Percentiles rank a stretch among this genome's conserved stretches.
Evolutionary conservation across 2,329 filamentous ascomycete genomes (phyloP).

Genomic region (Diaporthe citriasiana): DNA sequence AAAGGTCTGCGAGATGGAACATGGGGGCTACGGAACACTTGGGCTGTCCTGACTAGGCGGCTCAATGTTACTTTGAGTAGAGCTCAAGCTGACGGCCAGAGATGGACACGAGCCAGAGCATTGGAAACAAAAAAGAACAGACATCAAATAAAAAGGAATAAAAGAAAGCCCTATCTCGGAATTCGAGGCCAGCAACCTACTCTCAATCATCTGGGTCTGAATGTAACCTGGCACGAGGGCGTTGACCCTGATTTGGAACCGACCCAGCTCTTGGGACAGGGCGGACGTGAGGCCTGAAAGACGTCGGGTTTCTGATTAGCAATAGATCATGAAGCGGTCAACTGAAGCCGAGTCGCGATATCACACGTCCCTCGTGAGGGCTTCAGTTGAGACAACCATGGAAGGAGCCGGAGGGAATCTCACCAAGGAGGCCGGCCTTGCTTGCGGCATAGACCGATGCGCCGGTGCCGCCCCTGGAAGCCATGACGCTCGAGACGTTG

Average conservation of each 20-base stretch:
- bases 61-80: slow-evolving; percentile 5
- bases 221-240: slow-evolving; percentile 88
- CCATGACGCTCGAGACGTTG: slow-evolving; percentile 85
- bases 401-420: slow-evolving; percentile 44
- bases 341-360: not conserved
- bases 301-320: slow-evolving; percentile 19
- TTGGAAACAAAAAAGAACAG: slow-evolving; percentile 29
- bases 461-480: slow-evolving; percentile 76
- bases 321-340: not conserved
- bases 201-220: slow-evolving; percentile 82
- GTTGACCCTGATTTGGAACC: slow-evolving; percentile 79
- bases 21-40: slow-evolving; percentile 37
- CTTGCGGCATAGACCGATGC: slow-evolving; percentile 81
- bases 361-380: not conserved
- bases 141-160: slow-evolving; percentile 29
- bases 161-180: not conserved
- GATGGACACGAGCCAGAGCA: slow-evolving; percentile 5
- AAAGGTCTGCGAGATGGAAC: slow-evolving; percentile 38
- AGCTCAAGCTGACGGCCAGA: not conserved
- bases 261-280: slow-evolving; percentile 73
- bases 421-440: slow-evolving; percentile 84
- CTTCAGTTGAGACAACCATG: no score
- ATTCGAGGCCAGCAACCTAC: slow-evolving; percentile 59
- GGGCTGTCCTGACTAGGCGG: slow-evolving; percentile 13
- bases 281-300: slow-evolving; percentile 76